These are phyloP conservation scores for Gaertneriomyces sp. DNA, from an alignment of 192 early-diverging fungal species.

Conservation along the genomic window DNA sequence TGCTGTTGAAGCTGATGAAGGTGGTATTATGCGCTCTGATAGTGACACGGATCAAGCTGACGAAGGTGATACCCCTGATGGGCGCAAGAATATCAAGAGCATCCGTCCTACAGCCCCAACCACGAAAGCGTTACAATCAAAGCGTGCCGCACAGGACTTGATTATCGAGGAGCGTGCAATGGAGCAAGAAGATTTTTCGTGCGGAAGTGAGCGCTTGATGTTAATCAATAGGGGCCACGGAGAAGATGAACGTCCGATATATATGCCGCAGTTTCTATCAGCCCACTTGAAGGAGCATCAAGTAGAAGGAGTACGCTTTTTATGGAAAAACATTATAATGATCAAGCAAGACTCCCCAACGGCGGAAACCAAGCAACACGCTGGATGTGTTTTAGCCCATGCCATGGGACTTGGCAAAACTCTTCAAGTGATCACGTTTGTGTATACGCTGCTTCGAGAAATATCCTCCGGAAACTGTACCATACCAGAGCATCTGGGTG, in stretches of 20 bases:
- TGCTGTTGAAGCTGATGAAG: too few relatives aligned
- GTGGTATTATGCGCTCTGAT: too few relatives aligned
- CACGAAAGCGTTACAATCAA: background rate
- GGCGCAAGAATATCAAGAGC: slow-evolving; percentile 35
- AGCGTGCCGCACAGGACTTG: too few relatives aligned
- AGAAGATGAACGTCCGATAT: slow-evolving; percentile 48
- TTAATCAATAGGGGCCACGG: slow-evolving; percentile 62
- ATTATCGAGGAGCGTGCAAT: too few relatives aligned
- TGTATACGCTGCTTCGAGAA: slow-evolving; percentile 66
- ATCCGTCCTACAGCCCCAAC: slow-evolving; percentile 31
- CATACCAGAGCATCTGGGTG: slow-evolving; percentile 51
- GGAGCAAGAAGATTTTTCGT: too few relatives aligned
- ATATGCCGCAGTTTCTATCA: slow-evolving; percentile 54
- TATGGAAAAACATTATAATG: slow-evolving; percentile 79
- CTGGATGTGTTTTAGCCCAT: slow-evolving; percentile 79
- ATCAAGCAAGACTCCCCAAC: slow-evolving; percentile 39
- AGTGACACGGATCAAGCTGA: too few relatives aligned
- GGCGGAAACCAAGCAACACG: slow-evolving; percentile 20
- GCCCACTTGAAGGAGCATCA: slow-evolving; percentile 61
- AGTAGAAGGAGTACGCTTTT: slow-evolving; percentile 72
- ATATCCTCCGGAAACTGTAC: slow-evolving; percentile 49
- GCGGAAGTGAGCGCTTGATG: too few relatives aligned
- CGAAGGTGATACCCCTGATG: background rate
- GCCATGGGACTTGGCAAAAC: slow-evolving; percentile 88
- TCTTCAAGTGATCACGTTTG: slow-evolving; percentile 67